Base-by-base conservation (phyloP, 345 rosid genomes). In the Euphorbia tirucalli region DNA sequence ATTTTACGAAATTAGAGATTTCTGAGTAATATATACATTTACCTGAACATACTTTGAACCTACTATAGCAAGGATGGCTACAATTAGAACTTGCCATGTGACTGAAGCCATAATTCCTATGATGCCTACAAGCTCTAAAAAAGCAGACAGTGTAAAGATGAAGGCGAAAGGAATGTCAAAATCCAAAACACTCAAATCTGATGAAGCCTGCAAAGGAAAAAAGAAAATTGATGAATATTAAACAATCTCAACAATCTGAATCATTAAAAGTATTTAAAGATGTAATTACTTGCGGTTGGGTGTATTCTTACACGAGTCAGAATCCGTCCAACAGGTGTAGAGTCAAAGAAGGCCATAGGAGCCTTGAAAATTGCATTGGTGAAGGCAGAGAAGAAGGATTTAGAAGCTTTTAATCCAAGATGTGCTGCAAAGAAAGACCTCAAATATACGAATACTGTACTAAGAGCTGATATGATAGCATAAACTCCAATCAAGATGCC, bases 271-370 rank as follows among this genome's bases (percentile, higher is more conserved):
- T 60, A 58, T 46, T 41, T n/a, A n/a, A n/a, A n/a, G n/a, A n/a
- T n/a, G n/a, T n/a, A n/a, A n/a, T n/a, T n/a, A n/a, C n/a, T 18
- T 10, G 5, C 27, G 15, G 22, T 8, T 21, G 9, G 35, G 19
- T 35, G 56, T 62, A 30, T 50, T 52, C 84, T 80, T 77, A 82
- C 86, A 14, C 86, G 77, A 71, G 70, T 72, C 66, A 80, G 69
- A 18, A 85, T 83, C 69, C 86, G 61, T 15, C 84, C 84, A 14
- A 77, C 72, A 0, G 88, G 83, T n/a, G 88, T 83, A 3, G 86
- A 85, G 27, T 85, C 85, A 48, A 75, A 85, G 75, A 85, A 85
- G 32, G 68, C 62, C 80, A 85, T 83, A 0, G 86, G 85, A 62
- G 86, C 85, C 35, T 71, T 73, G 30, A 85, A 83, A 21, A 85